Evolutionary conservation across 2,329 filamentous ascomycete species (phyloP).

Genomic region (Ascocoryne sarcoides): DNA sequence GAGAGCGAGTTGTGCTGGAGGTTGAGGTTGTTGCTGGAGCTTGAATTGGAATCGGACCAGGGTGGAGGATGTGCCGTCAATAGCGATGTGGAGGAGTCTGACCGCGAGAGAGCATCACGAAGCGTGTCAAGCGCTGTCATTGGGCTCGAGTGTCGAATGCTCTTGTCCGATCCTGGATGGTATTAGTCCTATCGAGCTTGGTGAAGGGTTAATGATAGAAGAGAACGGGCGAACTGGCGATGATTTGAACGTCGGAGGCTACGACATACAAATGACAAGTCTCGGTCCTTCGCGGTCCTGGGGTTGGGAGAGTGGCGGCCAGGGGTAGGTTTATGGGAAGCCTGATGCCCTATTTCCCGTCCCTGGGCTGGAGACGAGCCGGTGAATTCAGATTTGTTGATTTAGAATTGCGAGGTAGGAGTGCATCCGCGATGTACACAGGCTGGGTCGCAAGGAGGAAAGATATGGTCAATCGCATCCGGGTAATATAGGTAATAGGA

Average conservation of each 20-base stretch:
- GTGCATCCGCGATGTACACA: background rate
- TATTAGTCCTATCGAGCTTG: background rate
- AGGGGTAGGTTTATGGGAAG: background rate
- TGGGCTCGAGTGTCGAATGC: constrained; percentile 3
- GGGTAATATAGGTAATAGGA: background rate
- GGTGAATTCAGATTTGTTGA: background rate
- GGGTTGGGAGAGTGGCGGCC: background rate
- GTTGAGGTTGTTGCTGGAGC: constrained; percentile 10
- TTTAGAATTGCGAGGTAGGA: background rate
- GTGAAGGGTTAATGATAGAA: too few species aligned
- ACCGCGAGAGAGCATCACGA: constrained; percentile 14
- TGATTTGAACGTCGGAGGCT: background rate
- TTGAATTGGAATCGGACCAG: constrained; percentile 11
- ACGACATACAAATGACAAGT: background rate
- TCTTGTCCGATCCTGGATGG: background rate
- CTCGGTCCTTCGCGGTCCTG: background rate
- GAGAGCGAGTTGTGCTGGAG: constrained; percentile 6
- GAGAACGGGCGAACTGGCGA: too few species aligned
- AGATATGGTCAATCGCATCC: background rate
- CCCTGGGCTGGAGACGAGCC: background rate
- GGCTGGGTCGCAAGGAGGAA: background rate
- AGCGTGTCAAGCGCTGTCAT: constrained; percentile 15
- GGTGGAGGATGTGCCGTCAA: constrained; percentile 11
- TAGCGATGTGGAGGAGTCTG: constrained; percentile 12
- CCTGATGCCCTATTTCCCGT: too few species aligned